Conservation (phyloP, 2,329 filamentous ascomycete genomes). For the Penicillium glabrum region DNA sequence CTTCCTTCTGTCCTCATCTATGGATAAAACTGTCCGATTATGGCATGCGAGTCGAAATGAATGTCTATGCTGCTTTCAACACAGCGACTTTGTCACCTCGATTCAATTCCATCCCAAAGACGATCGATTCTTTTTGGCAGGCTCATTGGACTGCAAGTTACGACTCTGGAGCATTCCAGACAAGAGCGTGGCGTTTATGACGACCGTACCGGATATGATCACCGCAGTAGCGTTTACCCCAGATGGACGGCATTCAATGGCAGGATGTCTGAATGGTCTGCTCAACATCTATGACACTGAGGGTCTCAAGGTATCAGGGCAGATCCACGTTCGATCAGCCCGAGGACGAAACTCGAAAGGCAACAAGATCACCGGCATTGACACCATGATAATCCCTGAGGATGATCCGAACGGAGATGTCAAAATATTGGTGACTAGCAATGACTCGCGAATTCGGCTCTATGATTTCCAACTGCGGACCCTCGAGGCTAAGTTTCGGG, state of each 20-base stretch:
- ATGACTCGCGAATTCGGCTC: constrained; percentile 86
- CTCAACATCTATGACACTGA: constrained; percentile 94
- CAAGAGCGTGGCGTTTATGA: constrained; percentile 83
- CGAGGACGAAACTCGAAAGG: constrained; percentile 92
- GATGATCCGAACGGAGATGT: constrained; percentile 63
- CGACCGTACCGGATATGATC: constrained; percentile 78
- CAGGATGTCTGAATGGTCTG: constrained; percentile 79
- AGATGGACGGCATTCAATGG: constrained; percentile 85
- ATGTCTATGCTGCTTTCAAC: constrained; percentile 90
- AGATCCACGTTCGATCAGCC: constrained; percentile 90
- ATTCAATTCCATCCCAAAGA: constrained; percentile 93
- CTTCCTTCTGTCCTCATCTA: constrained; percentile 90
- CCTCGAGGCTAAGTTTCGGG: constrained; percentile 85
- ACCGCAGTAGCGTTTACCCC: constrained; percentile 93
- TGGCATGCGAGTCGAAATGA: constrained; percentile 88
- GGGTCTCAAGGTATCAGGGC: constrained; percentile 76
- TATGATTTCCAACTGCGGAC: constrained; percentile 85
- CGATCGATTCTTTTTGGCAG: constrained; percentile 94
- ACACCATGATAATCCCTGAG: constrained; percentile 65
- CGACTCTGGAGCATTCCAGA: constrained; percentile 97
- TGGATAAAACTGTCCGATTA: constrained; percentile 94
- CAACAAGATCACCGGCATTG: constrained; percentile 95
- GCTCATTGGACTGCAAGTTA: constrained; percentile 83
- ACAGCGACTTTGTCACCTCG: constrained; percentile 91
- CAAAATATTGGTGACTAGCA: constrained; percentile 88